These are phyloP conservation scores for Triglochin maritima DNA, from an alignment of 106 monocot genomes.

Conservation along the genomic window DNA sequence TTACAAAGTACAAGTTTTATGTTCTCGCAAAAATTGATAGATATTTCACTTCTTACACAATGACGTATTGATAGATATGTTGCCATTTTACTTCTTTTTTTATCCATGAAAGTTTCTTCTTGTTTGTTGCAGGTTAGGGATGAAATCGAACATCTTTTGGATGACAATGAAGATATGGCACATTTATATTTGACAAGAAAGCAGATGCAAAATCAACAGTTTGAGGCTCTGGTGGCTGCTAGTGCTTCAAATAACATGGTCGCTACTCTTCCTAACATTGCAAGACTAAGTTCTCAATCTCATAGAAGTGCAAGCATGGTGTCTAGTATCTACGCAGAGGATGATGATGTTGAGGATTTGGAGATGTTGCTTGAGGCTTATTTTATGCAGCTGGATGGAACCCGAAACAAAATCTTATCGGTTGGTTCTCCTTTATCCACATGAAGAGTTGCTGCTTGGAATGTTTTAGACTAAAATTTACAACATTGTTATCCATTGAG, in stretches of 20 bases:
- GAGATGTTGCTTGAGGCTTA: constrained; percentile 95
- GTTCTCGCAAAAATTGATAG: too few relatives aligned
- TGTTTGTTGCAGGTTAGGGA: constrained; percentile 59
- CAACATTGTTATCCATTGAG: too few relatives aligned
- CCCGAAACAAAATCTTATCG: constrained; percentile 82
- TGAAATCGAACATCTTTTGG: constrained; percentile 90
- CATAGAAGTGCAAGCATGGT: constrained; percentile 49
- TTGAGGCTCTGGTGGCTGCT: constrained; percentile 55
- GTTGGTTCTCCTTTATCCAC: constrained; percentile 28
- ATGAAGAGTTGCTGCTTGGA: background rate
- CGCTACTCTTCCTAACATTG: constrained; percentile 26
- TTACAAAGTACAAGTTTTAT: too few relatives aligned
- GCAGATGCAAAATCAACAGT: constrained; percentile 70
- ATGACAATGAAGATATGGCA: constrained; percentile 88
- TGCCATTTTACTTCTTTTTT: background rate
- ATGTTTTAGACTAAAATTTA: too few relatives aligned
- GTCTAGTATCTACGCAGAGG: constrained; percentile 52
- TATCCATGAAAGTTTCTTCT: constrained; percentile 1
- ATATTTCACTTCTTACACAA: too few relatives aligned
- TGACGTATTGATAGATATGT: too few relatives aligned
- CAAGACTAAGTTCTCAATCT: constrained; percentile 36
- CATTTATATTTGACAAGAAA: constrained; percentile 88
- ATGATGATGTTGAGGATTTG: constrained; percentile 89
- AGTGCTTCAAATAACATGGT: constrained; percentile 46
- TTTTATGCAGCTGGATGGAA: constrained; percentile 92